Conservation (phyloP, 2,329 filamentous ascomycete species). For the Alternaria ventricosa region DNA sequence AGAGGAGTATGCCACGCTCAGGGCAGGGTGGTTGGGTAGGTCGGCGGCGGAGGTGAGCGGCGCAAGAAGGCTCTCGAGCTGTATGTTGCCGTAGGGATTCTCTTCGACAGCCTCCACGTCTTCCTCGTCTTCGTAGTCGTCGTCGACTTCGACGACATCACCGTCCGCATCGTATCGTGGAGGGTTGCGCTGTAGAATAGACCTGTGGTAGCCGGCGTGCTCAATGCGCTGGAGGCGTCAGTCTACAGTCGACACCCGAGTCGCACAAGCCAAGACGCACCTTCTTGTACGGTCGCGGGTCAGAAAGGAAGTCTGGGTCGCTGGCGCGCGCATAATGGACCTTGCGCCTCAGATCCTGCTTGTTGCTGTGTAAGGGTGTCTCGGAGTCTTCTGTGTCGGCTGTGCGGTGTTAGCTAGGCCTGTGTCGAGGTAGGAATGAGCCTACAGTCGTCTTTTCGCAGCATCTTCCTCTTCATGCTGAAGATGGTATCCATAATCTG, state of each 20-base stretch:
- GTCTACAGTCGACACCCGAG: conserved; percentile 16
- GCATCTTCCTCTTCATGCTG: conserved; percentile 47
- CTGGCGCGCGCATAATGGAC: conserved; percentile 75
- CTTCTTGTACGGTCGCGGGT: conserved; percentile 74
- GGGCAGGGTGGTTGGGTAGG: conserved; percentile 73
- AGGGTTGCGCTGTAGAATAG: conserved; percentile 77
- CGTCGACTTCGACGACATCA: conserved; percentile 75
- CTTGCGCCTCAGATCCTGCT: conserved; percentile 78
- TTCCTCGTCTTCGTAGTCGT: conserved; percentile 70
- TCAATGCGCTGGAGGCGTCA: conserved; percentile 65
- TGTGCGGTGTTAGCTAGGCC: conserved; percentile 47
- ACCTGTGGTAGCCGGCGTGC: conserved; percentile 74
- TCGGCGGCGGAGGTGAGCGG: conserved; percentile 78
- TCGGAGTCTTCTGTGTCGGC: conserved; percentile 80
- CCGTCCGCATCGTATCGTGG: conserved; percentile 78
- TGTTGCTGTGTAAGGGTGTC: conserved; percentile 73
- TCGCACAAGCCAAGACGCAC: conserved; percentile 52
- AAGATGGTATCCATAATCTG: conserved; percentile 51
- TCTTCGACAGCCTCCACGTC: conserved; percentile 68
- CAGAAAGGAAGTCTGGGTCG: conserved; percentile 65
- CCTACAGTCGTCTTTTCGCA: conserved; percentile 46
- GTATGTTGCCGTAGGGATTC: conserved; percentile 76
- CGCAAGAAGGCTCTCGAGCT: conserved; percentile 74
- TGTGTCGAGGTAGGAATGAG: not conserved
- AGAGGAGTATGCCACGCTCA: conserved; percentile 77